Base-by-base conservation (phyloP, 805 yeast genomes). In the Saturnispora halmiae region DNA sequence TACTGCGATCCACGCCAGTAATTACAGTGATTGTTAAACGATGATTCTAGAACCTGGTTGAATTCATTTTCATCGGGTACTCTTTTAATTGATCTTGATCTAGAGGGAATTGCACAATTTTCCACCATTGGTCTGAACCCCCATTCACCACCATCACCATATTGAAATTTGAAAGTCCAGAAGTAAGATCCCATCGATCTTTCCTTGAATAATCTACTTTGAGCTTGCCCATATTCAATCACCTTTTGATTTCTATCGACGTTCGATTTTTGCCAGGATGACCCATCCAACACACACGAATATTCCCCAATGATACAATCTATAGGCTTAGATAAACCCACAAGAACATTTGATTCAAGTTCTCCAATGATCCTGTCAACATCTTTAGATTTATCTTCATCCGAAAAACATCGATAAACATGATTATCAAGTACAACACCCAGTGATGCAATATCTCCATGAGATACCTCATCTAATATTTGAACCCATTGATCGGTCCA, bases 111-210 rank as follows among this genome's bases (percentile, higher is more conserved):
- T 7, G 77, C 73, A 1, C 85, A 86, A 39, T 63, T 61, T 18
- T 79, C 77, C 16, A 70, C 64, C 87, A 83, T 84, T 28, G 86
- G 82, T 19, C 71, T 69, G 61, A 85, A 80, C 37, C 92, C 96
- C 97, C 97, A 90, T 62, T 86, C 96, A 13, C 97, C 97, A 32
- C 96, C 96, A 54, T 79, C 81, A 2, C 96, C 96, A 43, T 77
- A 69, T 55, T 81, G 75, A 55, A 88, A 88, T 61, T 86, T 85
- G 58, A 64, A 82, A 2, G 95, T 83, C 97, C 97, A 90, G 61
- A 92, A 90, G 59, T 71, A 88, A 44, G 74, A 69, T 0, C 97
- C 97, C 42, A 76, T 71, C 1, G 90, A 79, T 27, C 80, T 61
- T 29, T 70, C 51, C 4, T 57, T 53, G 53, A 82, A 73, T 5